These are phyloP conservation scores for Backusella australiensis DNA, from an alignment of 192 early-diverging fungal genomes.

Conservation along the genomic window DNA sequence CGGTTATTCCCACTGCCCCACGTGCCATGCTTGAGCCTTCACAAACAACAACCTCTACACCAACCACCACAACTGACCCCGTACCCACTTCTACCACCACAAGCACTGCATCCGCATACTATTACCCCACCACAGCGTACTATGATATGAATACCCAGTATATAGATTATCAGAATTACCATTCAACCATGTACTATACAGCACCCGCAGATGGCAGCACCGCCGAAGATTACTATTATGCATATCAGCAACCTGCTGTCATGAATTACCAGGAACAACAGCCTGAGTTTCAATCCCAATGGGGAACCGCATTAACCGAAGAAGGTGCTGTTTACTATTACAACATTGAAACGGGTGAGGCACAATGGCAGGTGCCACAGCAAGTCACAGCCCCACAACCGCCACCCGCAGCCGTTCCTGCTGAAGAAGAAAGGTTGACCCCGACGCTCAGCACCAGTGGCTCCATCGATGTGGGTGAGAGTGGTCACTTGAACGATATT, in stretches of 20 bases:
- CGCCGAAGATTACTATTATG: conserved; percentile 9
- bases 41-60: not conserved
- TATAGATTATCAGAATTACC: conserved; percentile 7
- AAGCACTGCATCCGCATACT: not conserved
- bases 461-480: conserved; percentile 3
- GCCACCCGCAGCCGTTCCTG: not conserved
- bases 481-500: not conserved
- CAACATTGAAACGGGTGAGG: conserved; percentile 46
- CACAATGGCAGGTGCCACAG: conserved; percentile 49
- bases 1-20: conserved; percentile 28
- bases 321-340: conserved; percentile 54
- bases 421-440: conserved; percentile 1
- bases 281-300: conserved; percentile 42
- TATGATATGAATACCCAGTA: conserved; percentile 10
- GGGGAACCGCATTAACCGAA: conserved; percentile 40
- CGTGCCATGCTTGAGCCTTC: conserved; percentile 22
- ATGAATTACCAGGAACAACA: not conserved
- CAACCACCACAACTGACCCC: not conserved
- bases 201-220: not conserved
- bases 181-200: not conserved
- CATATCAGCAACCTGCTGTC: not conserved
- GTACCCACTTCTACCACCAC: not conserved
- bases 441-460: conserved; percentile 13
- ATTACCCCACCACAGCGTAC: not conserved
- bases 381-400: not conserved